Evolutionary conservation across 1,284 basidiomycete species (phyloP).

Genomic region (Flammula alnicola): DNA sequence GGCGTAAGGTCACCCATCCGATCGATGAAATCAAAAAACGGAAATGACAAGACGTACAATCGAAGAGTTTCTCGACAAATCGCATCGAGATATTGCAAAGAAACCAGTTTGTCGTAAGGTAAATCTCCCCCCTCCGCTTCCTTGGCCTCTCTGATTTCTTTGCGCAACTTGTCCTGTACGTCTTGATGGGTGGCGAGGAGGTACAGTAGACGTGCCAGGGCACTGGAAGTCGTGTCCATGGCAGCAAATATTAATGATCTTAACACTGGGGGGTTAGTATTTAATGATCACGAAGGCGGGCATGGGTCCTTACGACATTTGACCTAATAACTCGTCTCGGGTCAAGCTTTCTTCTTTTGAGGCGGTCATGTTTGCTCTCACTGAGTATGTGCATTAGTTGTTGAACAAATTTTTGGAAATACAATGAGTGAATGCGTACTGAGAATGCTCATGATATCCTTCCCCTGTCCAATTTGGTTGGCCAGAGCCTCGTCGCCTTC

Average conservation of each 20-base stretch:
- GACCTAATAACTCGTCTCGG: slow-evolving; percentile 35
- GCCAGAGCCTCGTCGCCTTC: slow-evolving; percentile 28
- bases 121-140: slow-evolving; percentile 30
- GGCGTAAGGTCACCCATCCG: slow-evolving; percentile 9
- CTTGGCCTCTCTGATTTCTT: slow-evolving; percentile 39
- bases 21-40: neutral
- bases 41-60: slow-evolving; percentile 27
- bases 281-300: neutral
- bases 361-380: slow-evolving; percentile 40
- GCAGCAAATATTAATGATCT: slow-evolving; percentile 49
- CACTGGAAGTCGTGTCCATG: slow-evolving; percentile 48
- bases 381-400: slow-evolving; percentile 21
- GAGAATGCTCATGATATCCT: slow-evolving; percentile 53
- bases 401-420: neutral
- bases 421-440: slow-evolving; percentile 34
- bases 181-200: slow-evolving; percentile 40
- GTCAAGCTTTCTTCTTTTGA: slow-evolving; percentile 34
- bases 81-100: slow-evolving; percentile 47
- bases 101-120: slow-evolving; percentile 38
- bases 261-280: neutral
- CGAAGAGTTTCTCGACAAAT: slow-evolving; percentile 46
- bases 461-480: slow-evolving; percentile 40
- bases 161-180: slow-evolving; percentile 41
- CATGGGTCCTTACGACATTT: slow-evolving; percentile 22
- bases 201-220: slow-evolving; percentile 41